phyloP scores from a whole-genome alignment of 768 basidiomycete species.

The Pleurotus pulmonarius region DNA sequence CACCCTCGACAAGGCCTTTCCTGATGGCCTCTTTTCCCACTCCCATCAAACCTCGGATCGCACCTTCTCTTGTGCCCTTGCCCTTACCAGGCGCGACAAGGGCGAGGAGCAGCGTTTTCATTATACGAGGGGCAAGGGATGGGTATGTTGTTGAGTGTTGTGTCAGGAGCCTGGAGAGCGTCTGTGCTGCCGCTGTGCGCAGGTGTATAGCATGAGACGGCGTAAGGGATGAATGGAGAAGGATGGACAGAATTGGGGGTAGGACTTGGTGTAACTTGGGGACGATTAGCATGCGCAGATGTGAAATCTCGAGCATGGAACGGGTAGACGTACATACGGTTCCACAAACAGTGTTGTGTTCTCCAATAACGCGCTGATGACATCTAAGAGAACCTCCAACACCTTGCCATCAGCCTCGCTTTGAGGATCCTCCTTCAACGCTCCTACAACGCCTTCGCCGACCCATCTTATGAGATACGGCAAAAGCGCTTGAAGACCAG shows the following conservation, averaged over 20 bases:
- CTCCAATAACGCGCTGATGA: slow-evolving; percentile 78
- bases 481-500: slow-evolving; percentile 85
- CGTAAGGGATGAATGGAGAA: slow-evolving; percentile 85
- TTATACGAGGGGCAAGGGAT: slow-evolving; percentile 80
- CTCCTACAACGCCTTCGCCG: slow-evolving; percentile 77
- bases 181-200: slow-evolving; percentile 79
- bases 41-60: slow-evolving; percentile 81
- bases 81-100: slow-evolving; percentile 71
- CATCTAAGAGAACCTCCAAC: slow-evolving; percentile 81
- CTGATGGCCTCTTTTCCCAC: slow-evolving; percentile 83
- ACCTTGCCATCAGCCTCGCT: slow-evolving; percentile 64
- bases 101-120: slow-evolving; percentile 90
- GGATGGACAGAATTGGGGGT: slow-evolving; percentile 86
- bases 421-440: slow-evolving; percentile 53
- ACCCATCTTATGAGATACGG: slow-evolving; percentile 96
- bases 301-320: neutral
- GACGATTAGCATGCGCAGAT: neutral
- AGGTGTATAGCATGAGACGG: slow-evolving; percentile 65
- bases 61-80: slow-evolving; percentile 83
- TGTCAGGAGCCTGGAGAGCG: slow-evolving; percentile 75
- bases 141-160: slow-evolving; percentile 89
- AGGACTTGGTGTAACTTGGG: slow-evolving; percentile 90
- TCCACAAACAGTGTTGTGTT: slow-evolving; percentile 91
- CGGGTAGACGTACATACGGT: slow-evolving; percentile 74
- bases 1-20: slow-evolving; percentile 78